Evolutionary conservation across 345 rosid species (phyloP).

Genomic region (Garcia nutans): DNA sequence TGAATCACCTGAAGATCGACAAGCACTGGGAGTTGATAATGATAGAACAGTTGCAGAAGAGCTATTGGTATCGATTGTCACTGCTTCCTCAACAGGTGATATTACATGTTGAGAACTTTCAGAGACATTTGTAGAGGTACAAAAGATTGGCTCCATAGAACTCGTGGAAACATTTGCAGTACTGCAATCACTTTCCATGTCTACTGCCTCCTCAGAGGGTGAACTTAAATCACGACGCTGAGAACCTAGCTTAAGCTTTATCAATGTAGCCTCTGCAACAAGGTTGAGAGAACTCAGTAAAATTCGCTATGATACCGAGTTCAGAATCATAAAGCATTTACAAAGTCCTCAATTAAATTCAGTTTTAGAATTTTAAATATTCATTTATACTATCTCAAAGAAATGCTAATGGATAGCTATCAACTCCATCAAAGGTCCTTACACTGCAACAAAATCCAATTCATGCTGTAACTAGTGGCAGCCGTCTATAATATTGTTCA

Average conservation of each 20-base stretch:
- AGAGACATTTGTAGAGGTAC: conserved; percentile 5
- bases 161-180: conserved; percentile 16
- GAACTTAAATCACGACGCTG: conserved; percentile 31
- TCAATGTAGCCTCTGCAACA: conserved; percentile 63
- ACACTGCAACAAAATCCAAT: no score
- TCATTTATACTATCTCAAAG: no score
- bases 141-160: conserved; percentile 1
- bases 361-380: no score
- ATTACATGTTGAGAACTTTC: neutral
- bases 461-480: no score
- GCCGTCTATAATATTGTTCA: no score
- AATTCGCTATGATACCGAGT: neutral
- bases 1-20: conserved; percentile 12
- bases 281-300: neutral
- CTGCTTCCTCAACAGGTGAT: conserved; percentile 9
- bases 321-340: neutral
- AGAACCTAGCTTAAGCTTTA: conserved; percentile 78
- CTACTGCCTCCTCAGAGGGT: conserved; percentile 6
- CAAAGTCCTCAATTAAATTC: neutral
- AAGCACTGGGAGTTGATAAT: conserved; percentile 17
- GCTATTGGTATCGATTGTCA: conserved; percentile 17
- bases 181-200: conserved; percentile 20
- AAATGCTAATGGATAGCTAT: no score
- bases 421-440: no score
- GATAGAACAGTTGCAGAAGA: conserved; percentile 19